Evolutionary conservation across 768 basidiomycete genomes (phyloP).

Genomic region (Mycena venus): DNA sequence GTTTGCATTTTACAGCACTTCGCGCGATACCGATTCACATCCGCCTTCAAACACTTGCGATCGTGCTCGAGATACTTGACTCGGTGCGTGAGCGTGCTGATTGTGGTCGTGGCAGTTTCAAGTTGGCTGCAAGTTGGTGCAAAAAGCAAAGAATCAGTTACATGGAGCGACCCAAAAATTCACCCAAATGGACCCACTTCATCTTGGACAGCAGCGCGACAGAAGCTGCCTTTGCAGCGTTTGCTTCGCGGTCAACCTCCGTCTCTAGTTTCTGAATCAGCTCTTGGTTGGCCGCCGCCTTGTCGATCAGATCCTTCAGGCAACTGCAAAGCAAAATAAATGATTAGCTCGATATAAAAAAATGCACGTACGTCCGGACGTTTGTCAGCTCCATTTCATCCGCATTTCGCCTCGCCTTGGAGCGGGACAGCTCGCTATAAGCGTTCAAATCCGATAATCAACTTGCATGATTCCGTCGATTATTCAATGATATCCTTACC

Average conservation of each 20-base stretch:
- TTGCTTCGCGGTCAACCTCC: slow-evolving; percentile 3
- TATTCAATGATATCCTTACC: background rate
- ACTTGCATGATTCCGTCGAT: no score
- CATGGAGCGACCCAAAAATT: background rate
- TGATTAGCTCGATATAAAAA: background rate
- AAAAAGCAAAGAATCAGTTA: background rate
- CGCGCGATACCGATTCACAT: background rate
- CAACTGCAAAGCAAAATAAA: slow-evolving; percentile 2
- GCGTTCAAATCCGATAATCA: background rate
- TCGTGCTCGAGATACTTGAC: slow-evolving; percentile 9
- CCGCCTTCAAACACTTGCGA: background rate
- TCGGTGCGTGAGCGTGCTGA: slow-evolving; percentile 2
- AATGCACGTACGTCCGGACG: slow-evolving; percentile 15
- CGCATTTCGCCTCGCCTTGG: slow-evolving; percentile 2
- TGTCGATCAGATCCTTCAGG: slow-evolving; percentile 15
- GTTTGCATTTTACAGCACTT: background rate
- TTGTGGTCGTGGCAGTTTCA: background rate
- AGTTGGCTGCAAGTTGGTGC: slow-evolving; percentile 10
- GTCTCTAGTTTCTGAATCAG: slow-evolving; percentile 10
- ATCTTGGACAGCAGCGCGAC: background rate
- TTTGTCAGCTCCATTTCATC: slow-evolving; percentile 1
- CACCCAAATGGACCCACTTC: background rate
- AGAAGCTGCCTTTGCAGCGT: background rate
- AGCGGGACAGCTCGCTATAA: background rate
- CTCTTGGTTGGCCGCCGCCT: slow-evolving; percentile 5